Evolutionary conservation across 345 rosid genomes (phyloP), one percentile per base, ranked within the genome.

Genomic region (Dipteronia dyeriana): DNA sequence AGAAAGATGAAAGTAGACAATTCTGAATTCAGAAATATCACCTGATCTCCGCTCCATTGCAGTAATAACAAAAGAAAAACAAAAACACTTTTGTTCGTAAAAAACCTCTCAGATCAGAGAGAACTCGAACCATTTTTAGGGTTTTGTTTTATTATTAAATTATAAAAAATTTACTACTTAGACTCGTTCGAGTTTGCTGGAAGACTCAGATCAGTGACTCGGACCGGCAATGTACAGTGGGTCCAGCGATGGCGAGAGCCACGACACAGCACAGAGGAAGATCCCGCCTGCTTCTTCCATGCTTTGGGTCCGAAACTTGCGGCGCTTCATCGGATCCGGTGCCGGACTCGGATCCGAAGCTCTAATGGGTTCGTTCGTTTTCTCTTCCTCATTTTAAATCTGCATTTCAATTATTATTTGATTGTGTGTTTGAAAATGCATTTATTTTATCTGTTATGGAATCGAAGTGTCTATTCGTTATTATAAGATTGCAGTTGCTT

Each of bases 261-360:
- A 87, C 63, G 99, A 95, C 66, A 86, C 90, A 68, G 76, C 88
- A 38, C 97, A 92, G 84, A 87, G 97, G 85, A 93, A 89, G 97
- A 91, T 95, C 84, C 97, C 98, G 7, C 94, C 98, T 34, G 91
- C 95, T 49, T 87, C 98, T 26, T 90, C 99, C 38, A 96, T 96
- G 99, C 91, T 80, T 34, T 96, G 99, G 98, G 99, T 90, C 49
- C 89, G 99, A 19, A 96, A 94, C 75, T 92, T 96, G 81, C 91
- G 97, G 9, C 91, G 97, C 17, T 96, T 79, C 63, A 92, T 96
- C 74, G 98, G 99, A 81, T 92, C 98, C 81, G 98, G 99, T 17
- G 88, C 97, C 19, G 97, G 99, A 4, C 97, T 96, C 61, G 98
- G 99, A 86, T 96, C 99, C 69, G 99, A 96, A 88, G 98, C 98